A percentile compares a stretch with the other conserved stretches of the same genome.
Conservation (phyloP, 2,329 filamentous ascomycete species). For the Coniochaeta sp. region DNA sequence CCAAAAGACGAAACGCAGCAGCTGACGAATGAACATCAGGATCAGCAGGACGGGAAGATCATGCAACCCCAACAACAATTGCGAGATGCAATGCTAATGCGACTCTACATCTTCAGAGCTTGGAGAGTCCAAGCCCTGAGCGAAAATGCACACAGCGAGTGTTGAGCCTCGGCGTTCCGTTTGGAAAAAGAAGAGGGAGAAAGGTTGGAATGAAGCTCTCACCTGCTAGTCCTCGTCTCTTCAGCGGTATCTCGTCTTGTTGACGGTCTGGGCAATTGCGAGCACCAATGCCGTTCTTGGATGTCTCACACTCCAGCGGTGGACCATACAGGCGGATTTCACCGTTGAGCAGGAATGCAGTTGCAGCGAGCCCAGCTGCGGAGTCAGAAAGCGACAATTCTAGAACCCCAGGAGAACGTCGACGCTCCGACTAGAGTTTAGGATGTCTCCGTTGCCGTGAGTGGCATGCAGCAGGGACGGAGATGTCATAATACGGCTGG, state of each 20-base stretch:
- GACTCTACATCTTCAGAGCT: not conserved
- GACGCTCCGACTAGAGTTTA: no score
- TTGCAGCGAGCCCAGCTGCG: not conserved
- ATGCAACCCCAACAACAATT: not conserved
- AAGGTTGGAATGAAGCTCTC: no score
- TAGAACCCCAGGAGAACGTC: not conserved
- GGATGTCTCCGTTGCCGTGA: no score
- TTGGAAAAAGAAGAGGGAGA: no score
- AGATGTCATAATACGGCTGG: not conserved
- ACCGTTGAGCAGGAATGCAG: not conserved
- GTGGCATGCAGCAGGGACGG: not conserved
- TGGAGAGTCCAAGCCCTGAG: not conserved
- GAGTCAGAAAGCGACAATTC: not conserved
- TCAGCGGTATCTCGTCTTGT: no score
- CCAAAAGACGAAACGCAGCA: not conserved
- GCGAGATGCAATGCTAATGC: not conserved
- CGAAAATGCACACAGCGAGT: not conserved
- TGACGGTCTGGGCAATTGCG: no score
- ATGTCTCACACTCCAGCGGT: no score
- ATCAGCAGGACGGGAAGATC: constrained; percentile 1
- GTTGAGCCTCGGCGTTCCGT: not conserved
- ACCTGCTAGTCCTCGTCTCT: no score
- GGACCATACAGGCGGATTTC: no score
- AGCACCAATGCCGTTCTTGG: no score
- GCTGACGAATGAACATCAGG: not conserved